A percentile compares a stretch with the other conserved stretches of the same genome.
Conservation (phyloP, 179 eudicot genomes). For the Spinacia oleracea region DNA sequence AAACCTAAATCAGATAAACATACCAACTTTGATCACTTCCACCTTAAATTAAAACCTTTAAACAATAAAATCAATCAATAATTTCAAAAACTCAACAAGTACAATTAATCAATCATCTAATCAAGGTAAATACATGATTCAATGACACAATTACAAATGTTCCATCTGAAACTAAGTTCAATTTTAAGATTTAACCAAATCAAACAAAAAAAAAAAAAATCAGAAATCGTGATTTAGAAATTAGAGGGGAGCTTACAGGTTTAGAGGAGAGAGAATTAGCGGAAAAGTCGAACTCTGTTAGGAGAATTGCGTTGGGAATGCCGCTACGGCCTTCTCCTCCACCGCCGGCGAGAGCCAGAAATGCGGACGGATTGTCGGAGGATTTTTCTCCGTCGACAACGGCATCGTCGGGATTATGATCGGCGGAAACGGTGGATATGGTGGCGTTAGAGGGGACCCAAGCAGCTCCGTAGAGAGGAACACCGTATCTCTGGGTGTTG, state of each 20-base stretch:
- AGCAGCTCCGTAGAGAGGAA: constrained; percentile 80
- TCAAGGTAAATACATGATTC: neutral
- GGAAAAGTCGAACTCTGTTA: constrained; percentile 54
- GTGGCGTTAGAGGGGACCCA: constrained; percentile 56
- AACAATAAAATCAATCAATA: neutral
- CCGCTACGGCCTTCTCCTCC: constrained; percentile 93
- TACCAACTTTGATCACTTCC: neutral
- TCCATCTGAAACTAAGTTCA: neutral
- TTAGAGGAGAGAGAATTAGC: constrained; percentile 62
- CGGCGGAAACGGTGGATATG: constrained; percentile 34
- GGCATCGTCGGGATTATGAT: constrained; percentile 22
- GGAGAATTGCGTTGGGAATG: constrained; percentile 71
- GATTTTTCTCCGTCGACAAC: constrained; percentile 17
- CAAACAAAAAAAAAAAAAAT: neutral
- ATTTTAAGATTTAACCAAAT: neutral
- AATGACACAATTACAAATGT: neutral
- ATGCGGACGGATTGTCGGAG: constrained; percentile 13
- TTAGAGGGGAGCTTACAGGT: constrained; percentile 45
- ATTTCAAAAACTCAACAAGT: neutral
- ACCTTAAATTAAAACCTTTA: neutral
- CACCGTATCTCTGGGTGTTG: constrained; percentile 66
- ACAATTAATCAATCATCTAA: neutral
- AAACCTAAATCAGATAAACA: constrained; percentile 43
- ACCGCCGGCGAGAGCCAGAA: constrained; percentile 66
- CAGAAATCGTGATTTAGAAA: neutral